Percentiles rank a stretch among this genome's conserved stretches.
These are phyloP conservation scores for Geoglossum cookeanum DNA, from an alignment of 2,329 filamentous ascomycete species.

Conservation along the genomic window DNA sequence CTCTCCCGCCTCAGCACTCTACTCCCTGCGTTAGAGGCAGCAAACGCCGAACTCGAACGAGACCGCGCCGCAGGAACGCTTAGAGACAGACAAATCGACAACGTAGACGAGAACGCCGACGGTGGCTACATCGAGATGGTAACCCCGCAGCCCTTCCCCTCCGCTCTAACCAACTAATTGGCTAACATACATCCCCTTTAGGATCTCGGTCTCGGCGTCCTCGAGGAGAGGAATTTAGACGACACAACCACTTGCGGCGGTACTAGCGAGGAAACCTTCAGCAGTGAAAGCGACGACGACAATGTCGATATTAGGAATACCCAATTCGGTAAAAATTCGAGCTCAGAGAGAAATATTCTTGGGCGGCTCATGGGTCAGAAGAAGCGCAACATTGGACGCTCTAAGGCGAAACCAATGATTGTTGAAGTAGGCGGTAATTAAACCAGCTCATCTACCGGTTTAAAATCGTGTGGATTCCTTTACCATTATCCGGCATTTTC, in stretches of 20 bases:
- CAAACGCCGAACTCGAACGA: slow-evolving; percentile 24
- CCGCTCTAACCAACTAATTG: not conserved
- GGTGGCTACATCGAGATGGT: slow-evolving; percentile 23
- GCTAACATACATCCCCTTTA: slow-evolving; percentile 9
- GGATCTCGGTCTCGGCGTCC: slow-evolving; percentile 27
- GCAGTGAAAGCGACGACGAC: slow-evolving; percentile 1
- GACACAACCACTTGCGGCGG: not conserved
- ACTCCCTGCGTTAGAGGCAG: slow-evolving; percentile 23
- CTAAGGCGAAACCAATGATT: slow-evolving; percentile 1
- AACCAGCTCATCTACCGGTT: not conserved
- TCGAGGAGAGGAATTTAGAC: slow-evolving; percentile 19
- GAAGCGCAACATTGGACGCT: not conserved
- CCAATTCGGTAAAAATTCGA: not conserved
- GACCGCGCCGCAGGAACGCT: slow-evolving; percentile 22
- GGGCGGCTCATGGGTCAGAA: slow-evolving; percentile 2
- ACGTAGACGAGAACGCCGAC: slow-evolving; percentile 10
- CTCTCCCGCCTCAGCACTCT: slow-evolving; percentile 18
- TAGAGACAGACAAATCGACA: slow-evolving; percentile 19
- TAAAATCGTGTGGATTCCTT: not conserved
- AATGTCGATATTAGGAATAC: not conserved
- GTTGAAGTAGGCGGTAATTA: not conserved
- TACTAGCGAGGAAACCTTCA: not conserved
- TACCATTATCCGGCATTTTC: not conserved
- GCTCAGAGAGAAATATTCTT: not conserved
- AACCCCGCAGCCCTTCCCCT: slow-evolving; percentile 6